phyloP scores from a whole-genome alignment of 2,329 filamentous ascomycete species.

The Paraphaeosphaeria sporulosa region DNA sequence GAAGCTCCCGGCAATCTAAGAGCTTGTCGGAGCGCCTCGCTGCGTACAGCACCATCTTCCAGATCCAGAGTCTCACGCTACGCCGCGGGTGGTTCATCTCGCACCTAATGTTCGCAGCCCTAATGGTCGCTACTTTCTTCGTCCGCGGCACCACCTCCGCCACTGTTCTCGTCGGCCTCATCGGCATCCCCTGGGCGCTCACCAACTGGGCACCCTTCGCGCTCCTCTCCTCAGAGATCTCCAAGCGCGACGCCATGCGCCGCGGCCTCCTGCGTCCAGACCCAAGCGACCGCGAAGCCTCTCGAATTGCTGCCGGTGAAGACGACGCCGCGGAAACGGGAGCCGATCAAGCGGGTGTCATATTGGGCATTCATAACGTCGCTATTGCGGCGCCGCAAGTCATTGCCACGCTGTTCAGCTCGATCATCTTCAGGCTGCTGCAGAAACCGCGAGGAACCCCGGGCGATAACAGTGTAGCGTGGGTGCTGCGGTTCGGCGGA shows the following conservation, averaged over 20 bases:
- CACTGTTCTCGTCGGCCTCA: constrained; percentile 78
- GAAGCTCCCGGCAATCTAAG: constrained; percentile 28
- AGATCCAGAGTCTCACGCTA: constrained; percentile 84
- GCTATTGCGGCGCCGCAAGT: constrained; percentile 92
- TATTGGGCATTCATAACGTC: constrained; percentile 95
- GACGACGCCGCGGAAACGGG: constrained; percentile 64
- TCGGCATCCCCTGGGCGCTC: constrained; percentile 91
- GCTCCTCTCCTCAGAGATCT: constrained; percentile 92
- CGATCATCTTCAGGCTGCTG: constrained; percentile 81
- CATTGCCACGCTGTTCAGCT: constrained; percentile 84
- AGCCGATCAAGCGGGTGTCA: constrained; percentile 83
- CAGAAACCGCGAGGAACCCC: constrained; percentile 87
- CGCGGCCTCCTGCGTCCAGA: constrained; percentile 56
- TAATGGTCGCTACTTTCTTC: constrained; percentile 85
- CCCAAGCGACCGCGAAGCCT: constrained; percentile 48
- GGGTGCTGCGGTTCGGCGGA: constrained; percentile 86
- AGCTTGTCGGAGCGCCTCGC: constrained; percentile 33
- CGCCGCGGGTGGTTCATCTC: constrained; percentile 87
- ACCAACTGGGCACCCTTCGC: constrained; percentile 96
- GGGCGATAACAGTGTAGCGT: constrained; percentile 85
- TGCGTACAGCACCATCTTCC: constrained; percentile 65
- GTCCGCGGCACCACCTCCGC: constrained; percentile 75
- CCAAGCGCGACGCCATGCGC: constrained; percentile 75
- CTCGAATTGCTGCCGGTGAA: constrained; percentile 53
- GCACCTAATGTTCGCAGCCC: constrained; percentile 80